Evolutionary conservation across 2,329 filamentous ascomycete genomes (phyloP).

Genomic region (Phaeophleospora eucalypticola): DNA sequence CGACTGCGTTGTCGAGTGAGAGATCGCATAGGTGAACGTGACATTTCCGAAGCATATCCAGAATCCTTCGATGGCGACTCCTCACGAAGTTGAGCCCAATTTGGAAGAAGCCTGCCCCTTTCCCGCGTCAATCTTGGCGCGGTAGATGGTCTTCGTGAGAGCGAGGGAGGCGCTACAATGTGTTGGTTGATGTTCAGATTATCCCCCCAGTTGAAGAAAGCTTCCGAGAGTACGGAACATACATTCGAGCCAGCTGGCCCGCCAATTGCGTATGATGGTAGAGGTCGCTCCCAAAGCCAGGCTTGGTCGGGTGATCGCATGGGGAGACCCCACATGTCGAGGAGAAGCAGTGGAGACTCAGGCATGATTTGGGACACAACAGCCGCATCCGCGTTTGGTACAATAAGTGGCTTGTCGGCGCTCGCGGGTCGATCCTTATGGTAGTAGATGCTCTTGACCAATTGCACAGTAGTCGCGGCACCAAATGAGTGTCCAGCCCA

Average conservation of each 20-base stretch:
- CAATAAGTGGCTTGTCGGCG: constrained; percentile 58
- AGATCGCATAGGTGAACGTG: constrained; percentile 18
- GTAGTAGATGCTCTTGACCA: constrained; percentile 77
- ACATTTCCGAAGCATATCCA: constrained; percentile 29
- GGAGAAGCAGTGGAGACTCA: constrained; percentile 60
- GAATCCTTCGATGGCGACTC: constrained; percentile 31
- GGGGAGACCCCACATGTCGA: constrained; percentile 80
- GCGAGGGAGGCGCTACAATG: constrained; percentile 45
- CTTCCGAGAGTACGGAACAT: constrained; percentile 68
- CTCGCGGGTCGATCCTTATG: constrained; percentile 35
- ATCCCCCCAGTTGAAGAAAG: constrained; percentile 73
- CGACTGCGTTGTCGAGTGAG: constrained; percentile 23
- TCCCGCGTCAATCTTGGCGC: constrained; percentile 26
- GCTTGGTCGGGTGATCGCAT: constrained; percentile 59
- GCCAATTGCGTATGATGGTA: constrained; percentile 61
- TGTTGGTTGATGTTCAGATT: constrained; percentile 67
- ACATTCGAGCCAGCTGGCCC: constrained; percentile 54
- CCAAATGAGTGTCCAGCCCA: constrained; percentile 82
- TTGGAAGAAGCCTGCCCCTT: constrained; percentile 25
- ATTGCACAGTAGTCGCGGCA: constrained; percentile 67
- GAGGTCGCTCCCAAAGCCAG: constrained; percentile 65
- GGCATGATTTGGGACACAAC: constrained; percentile 65
- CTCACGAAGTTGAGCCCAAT: constrained; percentile 28
- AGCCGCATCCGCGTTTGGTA: constrained; percentile 51
- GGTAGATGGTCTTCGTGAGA: constrained; percentile 26